Percentiles rank a stretch among this genome's conserved stretches.
These are phyloP conservation scores for Mycena filopes DNA, from an alignment of 768 basidiomycete species.

Conservation along the genomic window DNA sequence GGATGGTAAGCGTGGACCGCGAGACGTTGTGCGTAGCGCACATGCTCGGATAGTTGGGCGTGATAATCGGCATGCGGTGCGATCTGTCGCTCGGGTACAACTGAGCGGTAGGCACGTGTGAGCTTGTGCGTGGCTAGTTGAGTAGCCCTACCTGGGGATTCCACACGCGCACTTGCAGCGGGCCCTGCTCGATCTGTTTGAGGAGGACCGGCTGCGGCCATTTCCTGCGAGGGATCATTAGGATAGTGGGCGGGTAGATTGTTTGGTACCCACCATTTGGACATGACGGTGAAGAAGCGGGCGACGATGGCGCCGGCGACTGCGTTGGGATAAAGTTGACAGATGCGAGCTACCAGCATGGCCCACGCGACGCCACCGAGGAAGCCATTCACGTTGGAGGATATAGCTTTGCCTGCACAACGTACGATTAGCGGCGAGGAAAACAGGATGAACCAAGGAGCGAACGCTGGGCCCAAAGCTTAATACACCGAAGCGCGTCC, in stretches of 20 bases:
- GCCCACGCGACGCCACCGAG: constrained; percentile 99
- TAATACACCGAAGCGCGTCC: constrained; percentile 93
- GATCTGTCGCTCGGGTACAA: constrained; percentile 90
- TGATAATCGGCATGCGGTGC: constrained; percentile 99
- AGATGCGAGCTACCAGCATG: constrained; percentile 96
- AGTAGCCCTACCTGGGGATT: constrained; percentile 81
- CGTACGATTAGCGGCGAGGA: neutral
- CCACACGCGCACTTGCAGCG: constrained; percentile 94
- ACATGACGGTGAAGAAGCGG: constrained; percentile 97
- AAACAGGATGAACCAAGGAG: constrained; percentile 21
- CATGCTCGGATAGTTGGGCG: constrained; percentile 98
- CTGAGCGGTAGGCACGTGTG: constrained; percentile 50
- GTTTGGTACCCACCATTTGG: constrained; percentile 83
- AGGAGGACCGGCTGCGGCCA: constrained; percentile 98
- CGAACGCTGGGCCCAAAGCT: constrained; percentile 96
- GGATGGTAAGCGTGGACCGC: constrained; percentile 92
- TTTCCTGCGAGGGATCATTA: constrained; percentile 62
- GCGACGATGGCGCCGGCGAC: constrained; percentile 96
- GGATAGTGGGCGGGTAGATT: too few species aligned
- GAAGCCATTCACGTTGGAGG: constrained; percentile 97
- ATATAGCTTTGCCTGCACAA: constrained; percentile 88
- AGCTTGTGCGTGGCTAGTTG: neutral
- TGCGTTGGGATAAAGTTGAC: constrained; percentile 96
- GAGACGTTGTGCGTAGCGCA: constrained; percentile 99
- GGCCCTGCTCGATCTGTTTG: constrained; percentile 96